Percentiles rank a stretch among this genome's conserved stretches.
Conservation (phyloP, 352 stramenopile species). For the Phytophthora ramorum region DNA sequence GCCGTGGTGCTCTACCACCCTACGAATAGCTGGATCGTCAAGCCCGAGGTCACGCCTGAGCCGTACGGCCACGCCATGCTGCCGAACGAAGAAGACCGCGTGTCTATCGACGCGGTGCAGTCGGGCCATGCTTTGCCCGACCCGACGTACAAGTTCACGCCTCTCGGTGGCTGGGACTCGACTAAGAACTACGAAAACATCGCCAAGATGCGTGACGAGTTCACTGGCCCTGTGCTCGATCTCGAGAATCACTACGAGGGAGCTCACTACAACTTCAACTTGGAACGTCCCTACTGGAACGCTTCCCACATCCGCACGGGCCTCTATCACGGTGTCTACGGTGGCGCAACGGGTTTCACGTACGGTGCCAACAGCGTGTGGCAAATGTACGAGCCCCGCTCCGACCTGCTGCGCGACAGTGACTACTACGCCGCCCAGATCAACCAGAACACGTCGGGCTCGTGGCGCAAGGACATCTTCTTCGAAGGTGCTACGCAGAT, state of each 20-base stretch:
- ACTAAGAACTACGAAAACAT: slow-evolving; percentile 41
- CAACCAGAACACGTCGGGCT: too few relatives aligned
- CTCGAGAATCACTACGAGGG: not conserved
- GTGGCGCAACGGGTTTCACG: slow-evolving; percentile 20
- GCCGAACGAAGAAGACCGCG: slow-evolving; percentile 15
- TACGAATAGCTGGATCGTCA: slow-evolving; percentile 7
- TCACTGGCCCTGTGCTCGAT: slow-evolving; percentile 26
- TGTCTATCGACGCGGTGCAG: slow-evolving; percentile 26
- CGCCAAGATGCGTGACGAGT: slow-evolving; percentile 27
- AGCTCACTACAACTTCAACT: slow-evolving; percentile 15
- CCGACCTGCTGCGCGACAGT: too few relatives aligned
- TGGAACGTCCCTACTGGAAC: slow-evolving; percentile 21
- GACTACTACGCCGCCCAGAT: too few relatives aligned
- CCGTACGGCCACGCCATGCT: slow-evolving; percentile 20
- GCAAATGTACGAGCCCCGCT: too few relatives aligned
- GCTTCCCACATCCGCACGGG: slow-evolving; percentile 22
- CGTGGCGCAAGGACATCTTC: too few relatives aligned
- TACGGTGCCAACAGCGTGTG: slow-evolving; percentile 34
- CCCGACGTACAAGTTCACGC: slow-evolving; percentile 11
- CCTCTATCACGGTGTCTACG: slow-evolving; percentile 31
- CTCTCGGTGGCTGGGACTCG: slow-evolving; percentile 29
- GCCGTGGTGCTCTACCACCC: slow-evolving; percentile 14
- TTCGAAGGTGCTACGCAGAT: too few relatives aligned
- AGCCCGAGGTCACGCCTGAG: slow-evolving; percentile 6
- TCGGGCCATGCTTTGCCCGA: slow-evolving; percentile 18